Percentiles rank a stretch among this genome's conserved stretches.
phyloP scores from a whole-genome alignment of 176 grass and related monocot species.

The Elaeis guineensis region DNA sequence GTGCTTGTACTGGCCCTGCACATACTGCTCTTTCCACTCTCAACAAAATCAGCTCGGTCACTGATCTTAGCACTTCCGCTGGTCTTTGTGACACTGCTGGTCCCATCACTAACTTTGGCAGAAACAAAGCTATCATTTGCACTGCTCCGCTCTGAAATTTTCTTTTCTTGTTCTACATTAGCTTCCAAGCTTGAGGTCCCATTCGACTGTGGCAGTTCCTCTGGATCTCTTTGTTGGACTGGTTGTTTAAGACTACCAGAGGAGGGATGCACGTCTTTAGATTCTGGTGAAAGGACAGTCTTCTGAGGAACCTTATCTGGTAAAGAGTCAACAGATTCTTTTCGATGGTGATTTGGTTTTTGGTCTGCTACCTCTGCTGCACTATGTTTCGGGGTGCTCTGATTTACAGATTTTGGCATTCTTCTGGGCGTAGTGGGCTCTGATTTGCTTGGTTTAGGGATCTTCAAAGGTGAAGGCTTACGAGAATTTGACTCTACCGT shows the following conservation, averaged over 20 bases:
- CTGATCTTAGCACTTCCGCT: constrained; percentile 57
- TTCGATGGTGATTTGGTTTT: constrained; percentile 20
- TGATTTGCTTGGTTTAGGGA: constrained; percentile 1
- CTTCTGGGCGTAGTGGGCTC: background rate
- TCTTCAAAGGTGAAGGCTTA: background rate
- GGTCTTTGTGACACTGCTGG: constrained; percentile 60
- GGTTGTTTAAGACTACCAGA: constrained; percentile 27
- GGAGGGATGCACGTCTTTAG: constrained; percentile 16
- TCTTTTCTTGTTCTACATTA: constrained; percentile 62
- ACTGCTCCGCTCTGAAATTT: constrained; percentile 56
- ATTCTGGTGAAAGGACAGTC: background rate
- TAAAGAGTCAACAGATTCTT: constrained; percentile 21
- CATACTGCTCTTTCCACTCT: constrained; percentile 51
- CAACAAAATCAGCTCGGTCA: constrained; percentile 43
- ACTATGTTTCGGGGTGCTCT: background rate
- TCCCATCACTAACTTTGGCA: constrained; percentile 86
- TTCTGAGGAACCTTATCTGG: constrained; percentile 27
- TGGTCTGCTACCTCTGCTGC: background rate
- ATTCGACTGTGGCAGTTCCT: constrained; percentile 23
- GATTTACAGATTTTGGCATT: background rate
- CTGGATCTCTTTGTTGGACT: constrained; percentile 25
- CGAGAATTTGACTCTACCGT: background rate
- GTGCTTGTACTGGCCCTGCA: constrained; percentile 52
- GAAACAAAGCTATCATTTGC: constrained; percentile 65
- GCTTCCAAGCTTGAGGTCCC: constrained; percentile 30